Conservation (phyloP, 805 yeast species). For the Metschnikowia kunwiensis region DNA sequence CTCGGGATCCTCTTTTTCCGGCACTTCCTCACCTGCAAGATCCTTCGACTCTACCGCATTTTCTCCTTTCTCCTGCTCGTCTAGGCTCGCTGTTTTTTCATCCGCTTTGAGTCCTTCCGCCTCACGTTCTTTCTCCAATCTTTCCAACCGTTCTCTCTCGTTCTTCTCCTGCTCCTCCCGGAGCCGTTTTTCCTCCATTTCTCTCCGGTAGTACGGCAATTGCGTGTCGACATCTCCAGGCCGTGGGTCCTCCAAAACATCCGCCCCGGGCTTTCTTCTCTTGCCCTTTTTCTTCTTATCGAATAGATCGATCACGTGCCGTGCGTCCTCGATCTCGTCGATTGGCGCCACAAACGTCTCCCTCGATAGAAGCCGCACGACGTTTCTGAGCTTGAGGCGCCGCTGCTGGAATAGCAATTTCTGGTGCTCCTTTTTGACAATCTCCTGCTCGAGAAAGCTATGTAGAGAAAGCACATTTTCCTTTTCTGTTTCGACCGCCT, state of each 20-base stretch:
- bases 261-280: slow-evolving; percentile 37
- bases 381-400: slow-evolving; percentile 57
- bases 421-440: slow-evolving; percentile 73
- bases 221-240: slow-evolving; percentile 32
- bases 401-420: slow-evolving; percentile 66
- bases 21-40: not conserved
- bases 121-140: slow-evolving; percentile 12
- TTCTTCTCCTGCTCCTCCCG: slow-evolving; percentile 20
- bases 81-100: no score
- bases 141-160: slow-evolving; percentile 18
- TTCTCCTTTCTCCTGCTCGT: slow-evolving; percentile 5
- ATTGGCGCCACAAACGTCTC: slow-evolving; percentile 57
- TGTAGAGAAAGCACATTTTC: slow-evolving; percentile 70
- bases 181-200: slow-evolving; percentile 24
- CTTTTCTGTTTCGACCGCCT: slow-evolving; percentile 83
- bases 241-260: slow-evolving; percentile 26
- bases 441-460: slow-evolving; percentile 79
- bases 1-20: not conserved
- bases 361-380: slow-evolving; percentile 49
- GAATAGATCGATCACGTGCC: slow-evolving; percentile 36
- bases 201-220: slow-evolving; percentile 27
- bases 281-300: slow-evolving; percentile 41
- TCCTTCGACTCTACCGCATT: slow-evolving; percentile 2
- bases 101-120: no score
- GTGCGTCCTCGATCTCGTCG: slow-evolving; percentile 55